A percentile compares a stretch with the other conserved stretches of the same genome.
Conservation (phyloP, 148 eudicot genomes). For the Rhododendron ferrugineum region DNA sequence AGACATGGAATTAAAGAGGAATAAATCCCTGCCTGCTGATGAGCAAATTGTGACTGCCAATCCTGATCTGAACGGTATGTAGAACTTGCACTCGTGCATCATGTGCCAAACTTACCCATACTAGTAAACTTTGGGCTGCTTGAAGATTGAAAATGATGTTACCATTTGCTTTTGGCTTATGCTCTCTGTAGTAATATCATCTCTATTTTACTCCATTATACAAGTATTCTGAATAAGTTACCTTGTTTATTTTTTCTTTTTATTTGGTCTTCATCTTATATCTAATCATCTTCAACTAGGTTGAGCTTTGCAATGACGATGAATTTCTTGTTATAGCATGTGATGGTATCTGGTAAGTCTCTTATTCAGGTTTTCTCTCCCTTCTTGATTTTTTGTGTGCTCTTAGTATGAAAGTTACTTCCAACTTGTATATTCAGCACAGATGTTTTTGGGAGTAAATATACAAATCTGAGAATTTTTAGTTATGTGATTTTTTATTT, state of each 20-base stretch:
- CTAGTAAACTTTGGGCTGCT: not conserved
- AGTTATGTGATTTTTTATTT: too few relatives aligned
- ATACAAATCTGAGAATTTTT: too few relatives aligned
- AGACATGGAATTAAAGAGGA: slow-evolving; percentile 69
- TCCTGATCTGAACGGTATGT: slow-evolving; percentile 67
- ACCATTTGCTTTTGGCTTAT: not conserved
- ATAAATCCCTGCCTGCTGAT: too few relatives aligned
- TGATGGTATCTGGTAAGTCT: slow-evolving; percentile 77
- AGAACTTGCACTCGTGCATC: not conserved
- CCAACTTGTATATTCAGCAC: too few relatives aligned
- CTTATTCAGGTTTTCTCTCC: not conserved
- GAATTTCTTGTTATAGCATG: slow-evolving; percentile 78
- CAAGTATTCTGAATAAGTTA: too few relatives aligned
- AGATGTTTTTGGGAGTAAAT: too few relatives aligned
- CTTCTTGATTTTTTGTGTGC: not conserved
- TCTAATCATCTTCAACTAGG: slow-evolving; percentile 24
- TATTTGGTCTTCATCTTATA: too few relatives aligned
- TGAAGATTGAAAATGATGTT: not conserved
- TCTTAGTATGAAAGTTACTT: too few relatives aligned
- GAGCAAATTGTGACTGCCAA: slow-evolving; percentile 72
- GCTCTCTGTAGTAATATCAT: not conserved
- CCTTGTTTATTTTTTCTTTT: too few relatives aligned
- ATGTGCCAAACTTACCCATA: not conserved
- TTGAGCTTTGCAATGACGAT: slow-evolving; percentile 58
- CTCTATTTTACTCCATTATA: not conserved